Percentiles rank a stretch among this genome's conserved stretches.
Conservation (phyloP, 208 protist genomes). For the Trypanosoma melophagium region DNA sequence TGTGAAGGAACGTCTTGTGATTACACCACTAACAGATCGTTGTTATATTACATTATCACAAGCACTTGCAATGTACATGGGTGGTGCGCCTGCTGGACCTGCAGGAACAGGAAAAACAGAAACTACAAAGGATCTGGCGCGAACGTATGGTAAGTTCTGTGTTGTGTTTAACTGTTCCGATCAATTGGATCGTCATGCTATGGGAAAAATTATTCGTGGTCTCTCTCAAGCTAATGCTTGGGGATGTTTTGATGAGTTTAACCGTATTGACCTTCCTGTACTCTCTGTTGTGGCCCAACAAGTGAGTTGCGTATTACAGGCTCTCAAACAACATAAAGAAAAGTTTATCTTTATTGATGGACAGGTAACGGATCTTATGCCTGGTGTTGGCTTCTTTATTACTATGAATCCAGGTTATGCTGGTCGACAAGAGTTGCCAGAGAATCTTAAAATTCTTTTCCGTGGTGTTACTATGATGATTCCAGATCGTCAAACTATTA, state of each 20-base stretch:
- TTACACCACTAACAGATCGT: slow-evolving; percentile 93
- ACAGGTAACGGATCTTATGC: slow-evolving; percentile 89
- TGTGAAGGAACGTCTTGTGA: slow-evolving; percentile 94
- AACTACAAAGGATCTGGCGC: slow-evolving; percentile 95
- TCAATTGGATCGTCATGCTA: slow-evolving; percentile 92
- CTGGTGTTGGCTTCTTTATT: slow-evolving; percentile 96
- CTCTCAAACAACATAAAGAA: slow-evolving; percentile 91
- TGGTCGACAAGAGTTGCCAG: slow-evolving; percentile 97
- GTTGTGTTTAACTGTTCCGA: slow-evolving; percentile 95
- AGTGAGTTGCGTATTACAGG: slow-evolving; percentile 90
- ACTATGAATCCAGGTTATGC: slow-evolving; percentile 99
- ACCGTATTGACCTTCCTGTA: slow-evolving; percentile 93
- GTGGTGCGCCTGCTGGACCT: slow-evolving; percentile 95
- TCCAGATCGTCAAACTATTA: slow-evolving; percentile 97
- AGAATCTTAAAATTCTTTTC: slow-evolving; percentile 98
- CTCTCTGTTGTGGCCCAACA: slow-evolving; percentile 95
- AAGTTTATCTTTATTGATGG: slow-evolving; percentile 94
- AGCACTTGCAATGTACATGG: slow-evolving; percentile 95
- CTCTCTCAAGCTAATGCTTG: slow-evolving; percentile 94
- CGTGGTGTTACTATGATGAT: slow-evolving; percentile 99
- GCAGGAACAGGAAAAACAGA: slow-evolving; percentile 98
- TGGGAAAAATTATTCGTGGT: slow-evolving; percentile 95
- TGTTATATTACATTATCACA: slow-evolving; percentile 97
- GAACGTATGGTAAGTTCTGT: slow-evolving; percentile 94
- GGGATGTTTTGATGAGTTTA: slow-evolving; percentile 95